Base-by-base conservation (phyloP, 352 stramenopile genomes). In the Phytopythium aichiense region DNA sequence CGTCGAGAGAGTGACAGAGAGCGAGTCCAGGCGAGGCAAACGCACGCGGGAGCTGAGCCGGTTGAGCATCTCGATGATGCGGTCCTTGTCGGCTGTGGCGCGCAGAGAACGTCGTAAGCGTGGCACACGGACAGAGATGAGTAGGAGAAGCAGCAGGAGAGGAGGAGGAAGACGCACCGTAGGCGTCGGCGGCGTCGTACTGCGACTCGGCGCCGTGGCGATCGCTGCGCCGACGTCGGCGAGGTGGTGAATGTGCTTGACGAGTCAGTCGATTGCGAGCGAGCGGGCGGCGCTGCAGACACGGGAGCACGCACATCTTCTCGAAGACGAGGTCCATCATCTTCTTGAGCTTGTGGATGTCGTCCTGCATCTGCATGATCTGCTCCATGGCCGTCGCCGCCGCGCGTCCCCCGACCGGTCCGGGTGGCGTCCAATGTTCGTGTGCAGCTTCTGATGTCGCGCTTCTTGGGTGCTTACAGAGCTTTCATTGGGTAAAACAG, bases 321-420 rank as follows among this genome's bases (percentile, higher is more conserved):
- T 93, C 84, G 49, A 95, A 95, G 9, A 93, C 81, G 52, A 66
- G 72, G 75, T 95, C 84, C 79, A 95, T 92, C 77, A 95, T 87
- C 81, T 95, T 95, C 78, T 93, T 92, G 72, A 95, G 84, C 82
- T 93, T 93, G 73, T 95, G 87, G 56, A 95, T 95, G 65, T 95
- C 87, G 71, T 95, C 87, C 76, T 94, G 87, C 84, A 95, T 92
- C 67, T 92, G 87, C 87, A 92, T 90, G 67, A 94, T 93, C 73
- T 89, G 81, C 77, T 95, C 87, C 85, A 94, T 94, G 43, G n/a
- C 23, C 25, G 37, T n/a, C 55, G 54, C 22, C 31, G 28, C 15
- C 23, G 23, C 48, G 48, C 48, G 6, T 51, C 23, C n/a, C n/a
- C 9, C n/a, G 45, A 18, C 12, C n/a, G 5, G 23, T 30, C n/a